These are phyloP conservation scores for Thermoascus crustaceus DNA, from an alignment of 2,329 filamentous ascomycete genomes.

Conservation along the genomic window DNA sequence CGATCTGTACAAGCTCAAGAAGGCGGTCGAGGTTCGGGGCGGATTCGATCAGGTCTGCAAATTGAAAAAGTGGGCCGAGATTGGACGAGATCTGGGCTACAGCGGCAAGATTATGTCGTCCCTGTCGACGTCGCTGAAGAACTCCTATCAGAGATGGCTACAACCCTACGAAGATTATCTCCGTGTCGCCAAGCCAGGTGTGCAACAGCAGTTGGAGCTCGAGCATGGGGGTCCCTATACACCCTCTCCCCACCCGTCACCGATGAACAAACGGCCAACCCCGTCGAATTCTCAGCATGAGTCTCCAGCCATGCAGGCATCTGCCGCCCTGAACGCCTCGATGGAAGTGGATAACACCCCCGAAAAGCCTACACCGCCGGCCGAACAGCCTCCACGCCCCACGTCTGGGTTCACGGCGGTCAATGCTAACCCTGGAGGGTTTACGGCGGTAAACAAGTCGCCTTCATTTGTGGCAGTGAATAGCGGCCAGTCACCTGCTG, in stretches of 20 bases:
- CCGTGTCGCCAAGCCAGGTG: conserved; percentile 79
- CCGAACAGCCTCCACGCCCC: conserved; percentile 32
- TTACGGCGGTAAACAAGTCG: conserved; percentile 52
- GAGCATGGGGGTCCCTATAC: conserved; percentile 91
- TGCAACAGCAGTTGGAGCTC: conserved; percentile 90
- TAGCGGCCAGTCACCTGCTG: conserved; percentile 22
- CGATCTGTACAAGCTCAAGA: conserved; percentile 91
- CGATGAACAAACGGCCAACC: conserved; percentile 52
- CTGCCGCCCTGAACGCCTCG: conserved; percentile 49
- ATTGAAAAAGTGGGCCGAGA: conserved; percentile 97
- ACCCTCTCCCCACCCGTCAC: conserved; percentile 64
- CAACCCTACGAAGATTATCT: conserved; percentile 96
- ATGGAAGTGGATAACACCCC: conserved; percentile 29
- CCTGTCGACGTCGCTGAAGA: conserved; percentile 92
- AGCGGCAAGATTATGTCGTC: conserved; percentile 99
- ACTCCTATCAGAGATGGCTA: conserved; percentile 95
- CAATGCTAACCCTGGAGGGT: conserved; percentile 49
- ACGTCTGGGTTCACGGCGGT: conserved; percentile 61
- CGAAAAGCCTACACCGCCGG: conserved; percentile 27
- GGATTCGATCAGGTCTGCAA: conserved; percentile 97
- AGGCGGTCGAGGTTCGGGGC: conserved; percentile 87
- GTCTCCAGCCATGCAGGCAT: conserved; percentile 58
- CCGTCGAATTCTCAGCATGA: conserved; percentile 48
- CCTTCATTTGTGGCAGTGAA: conserved; percentile 37
- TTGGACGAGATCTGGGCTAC: conserved; percentile 90